Conservation (phyloP, 495 filamentous ascomycete species). For the Xylaria flabelliformis region DNA sequence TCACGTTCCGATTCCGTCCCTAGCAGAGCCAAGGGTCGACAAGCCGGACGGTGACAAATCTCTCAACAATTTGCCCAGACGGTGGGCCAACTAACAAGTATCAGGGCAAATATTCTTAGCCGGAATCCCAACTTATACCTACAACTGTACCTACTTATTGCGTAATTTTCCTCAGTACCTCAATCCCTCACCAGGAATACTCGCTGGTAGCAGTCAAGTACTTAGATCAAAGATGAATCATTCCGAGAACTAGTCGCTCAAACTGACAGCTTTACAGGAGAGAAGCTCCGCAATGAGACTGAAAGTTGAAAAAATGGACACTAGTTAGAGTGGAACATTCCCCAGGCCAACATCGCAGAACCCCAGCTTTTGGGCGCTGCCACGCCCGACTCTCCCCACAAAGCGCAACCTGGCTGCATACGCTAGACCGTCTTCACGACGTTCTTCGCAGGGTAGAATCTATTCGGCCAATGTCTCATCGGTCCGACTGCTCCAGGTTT, state of each 20-base stretch:
- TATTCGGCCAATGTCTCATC: conserved; percentile 19
- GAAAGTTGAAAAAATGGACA: not conserved
- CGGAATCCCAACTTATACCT: not conserved
- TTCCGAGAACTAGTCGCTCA: not conserved
- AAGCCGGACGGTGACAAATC: conserved; percentile 24
- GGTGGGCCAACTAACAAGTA: not conserved
- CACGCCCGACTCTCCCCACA: conserved; percentile 17
- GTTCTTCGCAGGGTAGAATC: conserved; percentile 2
- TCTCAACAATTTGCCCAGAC: not conserved
- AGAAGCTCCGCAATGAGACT: not conserved
- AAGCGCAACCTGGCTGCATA: conserved; percentile 23
- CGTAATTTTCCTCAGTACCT: not conserved
- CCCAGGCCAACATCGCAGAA: conserved; percentile 10
- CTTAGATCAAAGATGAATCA: not conserved
- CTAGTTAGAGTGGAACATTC: conserved; percentile 23
- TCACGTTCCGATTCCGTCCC: not conserved
- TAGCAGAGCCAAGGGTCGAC: conserved; percentile 8
- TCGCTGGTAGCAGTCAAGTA: not conserved
- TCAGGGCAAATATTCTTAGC: not conserved
- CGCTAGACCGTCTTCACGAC: conserved; percentile 23
- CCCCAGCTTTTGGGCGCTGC: conserved; percentile 18
- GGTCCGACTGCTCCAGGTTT: conserved; percentile 29
- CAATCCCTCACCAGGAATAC: not conserved
- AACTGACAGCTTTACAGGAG: not conserved
- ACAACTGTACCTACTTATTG: not conserved